phyloP scores from a whole-genome alignment of 257 asterid genomes.

The Oldenlandia corymbosa region DNA sequence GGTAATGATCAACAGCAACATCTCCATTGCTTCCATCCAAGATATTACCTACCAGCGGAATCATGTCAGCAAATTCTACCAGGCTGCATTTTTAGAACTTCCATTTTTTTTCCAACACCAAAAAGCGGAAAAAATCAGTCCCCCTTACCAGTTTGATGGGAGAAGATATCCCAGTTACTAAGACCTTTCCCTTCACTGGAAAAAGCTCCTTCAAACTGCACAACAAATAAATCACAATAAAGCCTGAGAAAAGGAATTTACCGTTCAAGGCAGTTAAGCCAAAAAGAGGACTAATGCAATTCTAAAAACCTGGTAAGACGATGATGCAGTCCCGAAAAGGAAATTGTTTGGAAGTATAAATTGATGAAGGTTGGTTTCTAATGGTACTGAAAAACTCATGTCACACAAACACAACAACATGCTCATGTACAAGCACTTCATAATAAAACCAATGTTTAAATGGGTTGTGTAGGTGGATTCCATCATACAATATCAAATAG shows the following conservation, averaged over 20 bases:
- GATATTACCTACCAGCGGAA: constrained; percentile 27
- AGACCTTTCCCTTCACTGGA: constrained; percentile 36
- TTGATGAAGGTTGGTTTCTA: constrained; percentile 15
- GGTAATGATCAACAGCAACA: constrained; percentile 39
- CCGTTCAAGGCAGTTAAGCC: too few species aligned
- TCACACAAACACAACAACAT: constrained; percentile 12
- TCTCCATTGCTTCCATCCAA: constrained; percentile 43
- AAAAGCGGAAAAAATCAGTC: neutral
- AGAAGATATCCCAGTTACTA: constrained; percentile 39
- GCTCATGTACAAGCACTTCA: constrained; percentile 12
- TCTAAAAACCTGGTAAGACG: constrained; percentile 49
- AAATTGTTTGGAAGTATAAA: constrained; percentile 32
- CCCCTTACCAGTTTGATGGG: constrained; percentile 26
- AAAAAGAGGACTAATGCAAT: neutral
- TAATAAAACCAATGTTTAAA: neutral
- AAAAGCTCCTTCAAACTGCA: constrained; percentile 46
- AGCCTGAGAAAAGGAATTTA: neutral
- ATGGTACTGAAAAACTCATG: constrained; percentile 1
- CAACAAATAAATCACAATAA: neutral
- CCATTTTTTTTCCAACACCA: neutral
- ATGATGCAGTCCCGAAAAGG: constrained; percentile 59
- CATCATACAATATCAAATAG: neutral
- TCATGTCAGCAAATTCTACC: neutral
- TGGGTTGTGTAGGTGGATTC: too few species aligned
- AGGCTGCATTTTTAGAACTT: neutral